These are phyloP conservation scores for Parastagonospora nodorum DNA, from an alignment of 2,329 filamentous ascomycete genomes.

Conservation along the genomic window DNA sequence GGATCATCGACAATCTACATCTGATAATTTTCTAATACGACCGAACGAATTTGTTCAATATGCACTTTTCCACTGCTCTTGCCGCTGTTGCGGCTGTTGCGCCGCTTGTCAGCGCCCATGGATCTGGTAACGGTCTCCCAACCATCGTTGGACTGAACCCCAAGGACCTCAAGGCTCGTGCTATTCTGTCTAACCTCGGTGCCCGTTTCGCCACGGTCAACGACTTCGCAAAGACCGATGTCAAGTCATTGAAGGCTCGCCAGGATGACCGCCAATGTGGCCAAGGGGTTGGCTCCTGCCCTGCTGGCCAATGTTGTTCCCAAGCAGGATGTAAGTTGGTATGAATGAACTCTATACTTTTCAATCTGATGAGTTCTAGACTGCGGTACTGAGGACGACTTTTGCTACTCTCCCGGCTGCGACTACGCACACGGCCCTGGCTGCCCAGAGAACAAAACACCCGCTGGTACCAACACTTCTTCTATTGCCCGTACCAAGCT, in stretches of 20 bases:
- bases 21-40: constrained; percentile 32
- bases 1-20: constrained; percentile 13
- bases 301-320: constrained; percentile 44
- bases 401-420: constrained; percentile 67
- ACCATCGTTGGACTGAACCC: constrained; percentile 43
- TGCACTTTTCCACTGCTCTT: constrained; percentile 42
- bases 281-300: constrained; percentile 33
- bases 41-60: constrained; percentile 20
- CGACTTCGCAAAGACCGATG: constrained; percentile 20
- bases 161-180: constrained; percentile 41
- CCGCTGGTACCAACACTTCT: constrained; percentile 61
- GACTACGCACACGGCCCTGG: constrained; percentile 64
- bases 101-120: constrained; percentile 40
- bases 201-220: constrained; percentile 31
- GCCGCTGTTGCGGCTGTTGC: constrained; percentile 35
- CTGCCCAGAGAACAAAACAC: constrained; percentile 64
- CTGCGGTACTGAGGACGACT: constrained; percentile 60
- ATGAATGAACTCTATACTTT: background rate
- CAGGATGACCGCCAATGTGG: constrained; percentile 44
- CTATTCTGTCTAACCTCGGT: constrained; percentile 35
- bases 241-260: constrained; percentile 25
- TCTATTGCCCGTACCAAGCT: constrained; percentile 58
- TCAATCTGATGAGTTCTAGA: constrained; percentile 31
- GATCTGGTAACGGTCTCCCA: constrained; percentile 25
- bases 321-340: constrained; percentile 32